Evolutionary conservation across 805 yeast species (phyloP), one percentile per base, ranked within the genome.

Genomic region (Saitoella complicata): DNA sequence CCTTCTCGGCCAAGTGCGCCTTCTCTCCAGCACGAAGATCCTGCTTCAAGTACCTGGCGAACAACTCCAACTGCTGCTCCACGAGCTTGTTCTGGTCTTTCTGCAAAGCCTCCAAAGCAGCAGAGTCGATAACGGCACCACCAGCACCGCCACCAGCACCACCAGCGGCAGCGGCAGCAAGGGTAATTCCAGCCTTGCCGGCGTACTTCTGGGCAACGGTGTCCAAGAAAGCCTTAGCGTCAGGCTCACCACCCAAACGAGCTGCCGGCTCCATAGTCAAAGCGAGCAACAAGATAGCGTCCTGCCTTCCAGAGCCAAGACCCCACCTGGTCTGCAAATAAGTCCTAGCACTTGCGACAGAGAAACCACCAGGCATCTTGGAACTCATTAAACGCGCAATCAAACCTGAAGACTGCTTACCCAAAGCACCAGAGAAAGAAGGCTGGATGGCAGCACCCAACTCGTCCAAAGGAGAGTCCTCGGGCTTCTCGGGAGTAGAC

Each of bases 321-420:
- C 98, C 98, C 83, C 83, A 91, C 64, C 88, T 77, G 39, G 87
- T 61, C 68, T 82, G 87, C 62, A 91, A 75, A 67, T 91, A 83
- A 64, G 87, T 85, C 71, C 96, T 80, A 43, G 95, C 94, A 52
- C 74, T 70, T 50, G 95, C 80, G 55, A 88, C 79, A 41, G 94
- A 81, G 67, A 88, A 91, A 13, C 99, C 99, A 73, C 99, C 99
- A 45, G 99, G 97, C 97, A 91, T 91, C 70, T 91, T 91, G 31
- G 96, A 80, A 7, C 97, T 78, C 70, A 87, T 81, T 59, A 91
- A 72, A 67, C 96, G 80, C 51, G 94, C 83, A 51, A 88, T 71
- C 57, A 91, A 73, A 31, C 95, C 80, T 36, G 86, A 67, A 1
- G 97, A 80, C 58, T 87, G 94, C 65, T 91, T 91, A 63, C 99